Conservation (phyloP, 768 basidiomycete genomes). For the Russula brevipes region DNA sequence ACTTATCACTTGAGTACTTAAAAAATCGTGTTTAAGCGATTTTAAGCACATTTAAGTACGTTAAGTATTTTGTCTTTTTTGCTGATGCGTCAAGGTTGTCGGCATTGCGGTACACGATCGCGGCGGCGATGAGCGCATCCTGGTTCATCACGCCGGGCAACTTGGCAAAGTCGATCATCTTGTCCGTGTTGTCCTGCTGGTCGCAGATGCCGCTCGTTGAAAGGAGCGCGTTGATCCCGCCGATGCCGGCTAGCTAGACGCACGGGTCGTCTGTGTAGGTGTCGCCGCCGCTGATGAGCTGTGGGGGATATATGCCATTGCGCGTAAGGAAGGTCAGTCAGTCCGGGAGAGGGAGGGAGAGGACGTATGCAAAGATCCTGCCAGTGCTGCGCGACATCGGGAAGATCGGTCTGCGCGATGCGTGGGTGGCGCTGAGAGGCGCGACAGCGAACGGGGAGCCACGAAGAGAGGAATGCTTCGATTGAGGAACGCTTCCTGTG, state of each 20-base stretch:
- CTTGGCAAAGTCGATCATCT: constrained; percentile 49
- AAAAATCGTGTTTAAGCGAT: too few species aligned
- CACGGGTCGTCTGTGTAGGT: constrained; percentile 40
- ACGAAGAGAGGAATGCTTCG: background rate
- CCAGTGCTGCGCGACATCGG: constrained; percentile 39
- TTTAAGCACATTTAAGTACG: too few species aligned
- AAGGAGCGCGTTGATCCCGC: constrained; percentile 41
- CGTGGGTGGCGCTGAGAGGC: constrained; percentile 17
- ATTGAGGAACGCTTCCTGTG: constrained; percentile 21
- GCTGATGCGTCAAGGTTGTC: constrained; percentile 32
- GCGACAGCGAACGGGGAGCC: background rate
- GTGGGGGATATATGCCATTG: too few species aligned
- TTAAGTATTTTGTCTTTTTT: too few species aligned
- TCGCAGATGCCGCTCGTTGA: constrained; percentile 44
- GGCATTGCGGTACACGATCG: constrained; percentile 40
- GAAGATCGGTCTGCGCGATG: constrained; percentile 35
- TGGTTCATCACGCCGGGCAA: constrained; percentile 38
- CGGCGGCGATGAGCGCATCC: constrained; percentile 39
- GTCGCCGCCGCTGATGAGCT: constrained; percentile 38
- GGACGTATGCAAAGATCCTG: constrained; percentile 38
- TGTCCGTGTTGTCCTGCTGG: constrained; percentile 46
- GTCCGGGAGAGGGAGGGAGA: background rate
- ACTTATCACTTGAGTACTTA: too few species aligned
- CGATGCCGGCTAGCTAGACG: constrained; percentile 38
- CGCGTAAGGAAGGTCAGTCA: background rate